A percentile compares a stretch with the other conserved stretches of the same genome.
Evolutionary conservation across 2,329 filamentous ascomycete genomes (phyloP).

Genomic region (Trichophyton rubrum): DNA sequence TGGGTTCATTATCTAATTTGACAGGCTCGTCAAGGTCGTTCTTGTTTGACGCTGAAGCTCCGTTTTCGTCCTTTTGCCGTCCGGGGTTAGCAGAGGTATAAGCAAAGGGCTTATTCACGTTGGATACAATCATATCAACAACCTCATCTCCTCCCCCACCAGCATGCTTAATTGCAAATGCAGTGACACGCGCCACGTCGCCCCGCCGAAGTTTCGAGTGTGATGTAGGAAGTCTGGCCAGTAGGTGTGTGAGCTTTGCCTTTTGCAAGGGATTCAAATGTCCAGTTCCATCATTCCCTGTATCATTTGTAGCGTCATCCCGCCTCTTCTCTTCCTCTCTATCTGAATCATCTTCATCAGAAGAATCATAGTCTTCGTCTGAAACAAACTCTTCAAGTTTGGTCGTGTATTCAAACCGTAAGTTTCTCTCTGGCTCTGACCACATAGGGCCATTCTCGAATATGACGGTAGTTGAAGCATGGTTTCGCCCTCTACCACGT

Average conservation of each 20-base stretch:
- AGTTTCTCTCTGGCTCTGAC: constrained; percentile 57
- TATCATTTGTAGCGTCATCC: constrained; percentile 33
- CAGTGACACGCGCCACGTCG: constrained; percentile 72
- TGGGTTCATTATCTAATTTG: constrained; percentile 24
- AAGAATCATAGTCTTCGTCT: constrained; percentile 75
- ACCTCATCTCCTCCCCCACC: constrained; percentile 78
- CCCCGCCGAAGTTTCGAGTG: constrained; percentile 65
- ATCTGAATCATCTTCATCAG: constrained; percentile 61
- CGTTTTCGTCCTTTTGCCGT: constrained; percentile 11
- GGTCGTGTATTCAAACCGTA: constrained; percentile 73
- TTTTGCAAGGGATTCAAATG: constrained; percentile 76
- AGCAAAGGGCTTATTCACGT: constrained; percentile 64
- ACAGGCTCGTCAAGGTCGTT: constrained; percentile 24
- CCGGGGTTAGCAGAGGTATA: constrained; percentile 58
- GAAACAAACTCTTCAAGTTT: constrained; percentile 66
- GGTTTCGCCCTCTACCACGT: constrained; percentile 20
- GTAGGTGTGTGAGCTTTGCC: constrained; percentile 68
- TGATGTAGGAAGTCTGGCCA: constrained; percentile 68
- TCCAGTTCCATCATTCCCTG: constrained; percentile 38
- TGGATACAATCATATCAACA: constrained; percentile 74
- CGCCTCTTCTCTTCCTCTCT: constrained; percentile 34
- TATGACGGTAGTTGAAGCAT: constrained; percentile 38
- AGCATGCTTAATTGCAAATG: constrained; percentile 80
- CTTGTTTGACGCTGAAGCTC: constrained; percentile 12
- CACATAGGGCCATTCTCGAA: constrained; percentile 70